Evolutionary conservation across 2,329 filamentous ascomycete genomes (phyloP), one percentile per base, ranked within the genome.

Genomic region (Microcera coccophila): DNA sequence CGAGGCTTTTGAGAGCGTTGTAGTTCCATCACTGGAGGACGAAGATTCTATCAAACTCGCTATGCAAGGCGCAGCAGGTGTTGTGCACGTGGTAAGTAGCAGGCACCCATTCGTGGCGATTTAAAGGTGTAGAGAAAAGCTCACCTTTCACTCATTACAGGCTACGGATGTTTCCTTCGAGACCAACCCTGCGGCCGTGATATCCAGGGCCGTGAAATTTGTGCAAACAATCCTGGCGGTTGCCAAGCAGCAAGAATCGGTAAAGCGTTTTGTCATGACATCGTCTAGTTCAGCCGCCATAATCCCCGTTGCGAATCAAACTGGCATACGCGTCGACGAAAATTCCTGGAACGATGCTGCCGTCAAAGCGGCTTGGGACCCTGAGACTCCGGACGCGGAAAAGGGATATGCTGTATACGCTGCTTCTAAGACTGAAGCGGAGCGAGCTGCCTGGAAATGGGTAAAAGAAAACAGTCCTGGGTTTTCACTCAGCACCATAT

Each of bases 191-290:
- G 49, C 65, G 34, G 51, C 57, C 8, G 62, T 68, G 16, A 64
- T 73, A 31, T 56, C 65, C 3, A 36, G 41, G 5, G 58, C 57
- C 10, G 39, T 69, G 4, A 35, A 45, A 1, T 60, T 58, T 32
- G 49, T 59, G 1, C 37, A 46, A 3, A 43, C 50, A 16, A 41
- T 64, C 10, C 52, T 70, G n/a, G 49, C 62, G 11, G 54, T 64
- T 2, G 65, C 64, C 1, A 48, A 52, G 5, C 47, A 40, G 9
- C 50, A 62, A 19, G 49, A 61, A 0, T 54, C 54, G 12, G 54
- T 74, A 2, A 62, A 60, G 40, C 58, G 65, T 3, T 62, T 72
- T 22, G 67, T 72, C 4, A 49, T 67, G 28, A 71, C 68, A 0
- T 67, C 63, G 15, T 69, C 66, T 1, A 58, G 62, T 0, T 48